Conservation (phyloP, 352 stramenopile species). For the Thalassiosira tumida region DNA sequence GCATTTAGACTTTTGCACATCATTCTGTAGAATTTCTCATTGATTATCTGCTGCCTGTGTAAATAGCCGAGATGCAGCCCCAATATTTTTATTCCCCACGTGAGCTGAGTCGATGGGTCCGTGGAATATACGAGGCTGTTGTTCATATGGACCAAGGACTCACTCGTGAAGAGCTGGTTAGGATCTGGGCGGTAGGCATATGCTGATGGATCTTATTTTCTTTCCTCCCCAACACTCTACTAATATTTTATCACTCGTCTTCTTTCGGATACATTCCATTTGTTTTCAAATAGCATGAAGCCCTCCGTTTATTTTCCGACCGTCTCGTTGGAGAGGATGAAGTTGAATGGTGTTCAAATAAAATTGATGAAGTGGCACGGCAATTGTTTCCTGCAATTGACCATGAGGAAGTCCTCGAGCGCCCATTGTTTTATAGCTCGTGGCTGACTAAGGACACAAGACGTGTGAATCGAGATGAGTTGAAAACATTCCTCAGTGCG, state of each 20-base stretch:
- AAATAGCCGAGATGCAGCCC: slow-evolving; percentile 85
- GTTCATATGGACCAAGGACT: slow-evolving; percentile 95
- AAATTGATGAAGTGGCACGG: slow-evolving; percentile 91
- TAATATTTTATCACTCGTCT: no score
- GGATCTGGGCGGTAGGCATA: slow-evolving; percentile 91
- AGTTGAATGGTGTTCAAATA: slow-evolving; percentile 96
- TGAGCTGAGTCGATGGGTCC: slow-evolving; percentile 99
- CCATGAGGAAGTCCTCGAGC: slow-evolving; percentile 91
- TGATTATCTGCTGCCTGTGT: neutral
- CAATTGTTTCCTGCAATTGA: slow-evolving; percentile 90
- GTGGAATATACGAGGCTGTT: slow-evolving; percentile 98
- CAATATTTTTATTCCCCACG: slow-evolving; percentile 99
- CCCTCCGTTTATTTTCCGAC: slow-evolving; percentile 98
- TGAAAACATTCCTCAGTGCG: slow-evolving; percentile 97
- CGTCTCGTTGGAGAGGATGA: slow-evolving; percentile 97
- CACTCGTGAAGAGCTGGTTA: slow-evolving; percentile 96
- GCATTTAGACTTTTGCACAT: neutral
- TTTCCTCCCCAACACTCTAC: no score
- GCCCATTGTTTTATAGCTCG: slow-evolving; percentile 97
- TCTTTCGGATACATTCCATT: no score
- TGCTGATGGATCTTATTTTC: no score
- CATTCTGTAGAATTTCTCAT: neutral
- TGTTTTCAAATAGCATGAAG: slow-evolving; percentile 96
- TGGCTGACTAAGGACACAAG: slow-evolving; percentile 98
- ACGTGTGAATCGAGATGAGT: slow-evolving; percentile 93